These are phyloP conservation scores for Immersiporthe knoxdaviesiana DNA, from an alignment of 2,329 filamentous ascomycete genomes.

Conservation along the genomic window DNA sequence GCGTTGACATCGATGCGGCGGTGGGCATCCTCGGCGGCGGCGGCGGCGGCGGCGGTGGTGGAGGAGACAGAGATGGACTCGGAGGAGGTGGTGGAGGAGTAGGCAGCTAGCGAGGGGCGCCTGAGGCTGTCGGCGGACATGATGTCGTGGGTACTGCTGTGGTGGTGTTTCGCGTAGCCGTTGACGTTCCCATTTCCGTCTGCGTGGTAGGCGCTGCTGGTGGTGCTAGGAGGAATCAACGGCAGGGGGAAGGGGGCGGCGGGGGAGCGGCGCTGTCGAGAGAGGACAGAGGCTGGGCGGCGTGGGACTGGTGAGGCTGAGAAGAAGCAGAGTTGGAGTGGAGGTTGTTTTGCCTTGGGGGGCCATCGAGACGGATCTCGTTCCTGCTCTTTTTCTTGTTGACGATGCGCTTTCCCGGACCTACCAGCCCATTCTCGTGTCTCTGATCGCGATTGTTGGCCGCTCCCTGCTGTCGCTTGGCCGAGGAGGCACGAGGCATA, in stretches of 20 bases:
- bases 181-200: constrained; percentile 34
- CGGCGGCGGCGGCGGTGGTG: constrained; percentile 29
- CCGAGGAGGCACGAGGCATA: constrained; percentile 64
- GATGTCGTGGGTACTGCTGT: constrained; percentile 44
- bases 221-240: too few relatives aligned
- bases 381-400: constrained; percentile 51
- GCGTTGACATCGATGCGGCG: constrained; percentile 73
- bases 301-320: constrained; percentile 26
- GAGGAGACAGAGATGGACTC: constrained; percentile 31
- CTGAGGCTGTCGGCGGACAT: constrained; percentile 47
- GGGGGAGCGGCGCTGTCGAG: constrained; percentile 33
- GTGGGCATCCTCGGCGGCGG: constrained; percentile 49
- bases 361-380: constrained; percentile 43
- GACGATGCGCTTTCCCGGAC: constrained; percentile 60
- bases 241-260: constrained; percentile 35
- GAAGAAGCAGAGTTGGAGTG: constrained; percentile 22
- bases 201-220: constrained; percentile 30
- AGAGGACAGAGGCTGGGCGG: constrained; percentile 31
- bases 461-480: constrained; percentile 65
- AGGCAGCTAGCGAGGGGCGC: constrained; percentile 54
- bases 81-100: constrained; percentile 40
- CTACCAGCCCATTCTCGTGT: constrained; percentile 87
- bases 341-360: constrained; percentile 33
- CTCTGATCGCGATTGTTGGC: constrained; percentile 70
- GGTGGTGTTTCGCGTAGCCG: constrained; percentile 40